phyloP scores from a whole-genome alignment of 2,329 filamentous ascomycete species.

The Intubia oerlemansii region DNA sequence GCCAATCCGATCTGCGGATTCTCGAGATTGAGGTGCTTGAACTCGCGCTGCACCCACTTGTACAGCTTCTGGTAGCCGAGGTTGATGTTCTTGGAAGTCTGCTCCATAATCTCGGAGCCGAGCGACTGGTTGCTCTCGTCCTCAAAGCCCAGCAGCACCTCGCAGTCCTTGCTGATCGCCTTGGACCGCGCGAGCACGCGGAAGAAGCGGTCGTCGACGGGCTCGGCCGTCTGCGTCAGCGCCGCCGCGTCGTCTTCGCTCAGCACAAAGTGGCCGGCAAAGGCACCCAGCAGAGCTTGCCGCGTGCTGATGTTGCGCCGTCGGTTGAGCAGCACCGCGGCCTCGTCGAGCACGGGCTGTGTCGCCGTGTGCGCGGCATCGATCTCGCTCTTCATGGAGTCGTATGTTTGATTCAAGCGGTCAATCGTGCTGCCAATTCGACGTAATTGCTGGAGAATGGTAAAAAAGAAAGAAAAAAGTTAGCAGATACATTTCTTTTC shows the following conservation, averaged over 20 bases:
- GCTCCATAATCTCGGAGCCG: slow-evolving; percentile 78
- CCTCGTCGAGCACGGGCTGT: slow-evolving; percentile 53
- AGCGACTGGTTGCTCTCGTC: slow-evolving; percentile 75
- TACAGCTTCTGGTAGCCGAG: slow-evolving; percentile 88
- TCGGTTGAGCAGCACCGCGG: slow-evolving; percentile 49
- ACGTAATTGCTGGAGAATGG: slow-evolving; percentile 56
- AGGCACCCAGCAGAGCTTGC: slow-evolving; percentile 54
- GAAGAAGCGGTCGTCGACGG: slow-evolving; percentile 76
- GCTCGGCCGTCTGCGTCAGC: slow-evolving; percentile 58
- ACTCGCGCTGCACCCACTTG: slow-evolving; percentile 83
- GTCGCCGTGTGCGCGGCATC: slow-evolving; percentile 55
- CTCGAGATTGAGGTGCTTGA: slow-evolving; percentile 80
- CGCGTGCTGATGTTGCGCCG: slow-evolving; percentile 58
- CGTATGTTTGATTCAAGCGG: slow-evolving; percentile 59
- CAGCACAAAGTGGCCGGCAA: slow-evolving; percentile 66
- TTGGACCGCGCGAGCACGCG: slow-evolving; percentile 56
- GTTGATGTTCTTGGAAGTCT: slow-evolving; percentile 71
- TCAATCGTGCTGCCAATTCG: slow-evolving; percentile 63
- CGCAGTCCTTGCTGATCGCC: slow-evolving; percentile 71
- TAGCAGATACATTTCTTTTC: too few relatives aligned
- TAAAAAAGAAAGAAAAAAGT: neutral
- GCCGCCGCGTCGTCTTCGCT: slow-evolving; percentile 59
- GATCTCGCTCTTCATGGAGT: slow-evolving; percentile 62
- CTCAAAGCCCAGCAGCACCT: slow-evolving; percentile 74
- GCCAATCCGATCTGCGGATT: slow-evolving; percentile 79